These are phyloP conservation scores for Trypanosoma scelopori DNA, from an alignment of 208 protist genomes.

Conservation along the genomic window DNA sequence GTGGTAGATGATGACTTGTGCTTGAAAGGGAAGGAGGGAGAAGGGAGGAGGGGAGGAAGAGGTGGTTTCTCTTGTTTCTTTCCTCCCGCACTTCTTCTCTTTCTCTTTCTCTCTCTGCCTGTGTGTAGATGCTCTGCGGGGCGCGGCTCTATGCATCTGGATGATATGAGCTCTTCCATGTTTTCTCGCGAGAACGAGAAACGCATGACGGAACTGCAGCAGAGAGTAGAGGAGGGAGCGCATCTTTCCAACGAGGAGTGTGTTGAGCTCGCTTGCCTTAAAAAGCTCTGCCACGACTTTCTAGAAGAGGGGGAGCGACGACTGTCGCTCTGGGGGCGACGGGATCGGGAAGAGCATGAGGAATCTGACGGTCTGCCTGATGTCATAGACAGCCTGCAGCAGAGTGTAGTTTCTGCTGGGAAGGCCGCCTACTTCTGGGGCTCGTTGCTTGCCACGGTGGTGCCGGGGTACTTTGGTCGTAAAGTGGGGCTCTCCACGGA, in stretches of 20 bases:
- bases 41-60: too few relatives aligned
- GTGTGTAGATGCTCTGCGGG: background rate
- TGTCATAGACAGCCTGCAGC: constrained; percentile 12
- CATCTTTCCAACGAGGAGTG: constrained; percentile 37
- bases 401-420: constrained; percentile 26
- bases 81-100: background rate
- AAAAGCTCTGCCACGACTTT: constrained; percentile 42
- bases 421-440: constrained; percentile 85
- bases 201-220: constrained; percentile 36
- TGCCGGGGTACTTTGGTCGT: constrained; percentile 78
- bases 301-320: constrained; percentile 54
- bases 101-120: constrained; percentile 8
- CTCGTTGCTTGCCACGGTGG: constrained; percentile 72
- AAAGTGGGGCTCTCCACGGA: constrained; percentile 62
- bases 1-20: too few relatives aligned
- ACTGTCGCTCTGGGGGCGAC: constrained; percentile 24
- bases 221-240: constrained; percentile 19
- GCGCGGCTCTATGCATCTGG: background rate
- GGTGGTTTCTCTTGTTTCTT: too few relatives aligned
- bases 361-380: background rate
- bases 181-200: constrained; percentile 54
- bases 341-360: background rate
- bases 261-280: constrained; percentile 45
- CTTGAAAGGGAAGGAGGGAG: too few relatives aligned
- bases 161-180: constrained; percentile 18